phyloP scores from a whole-genome alignment of 202 grass and related monocot species.

The Schoenoplectus tabernaemontani region DNA sequence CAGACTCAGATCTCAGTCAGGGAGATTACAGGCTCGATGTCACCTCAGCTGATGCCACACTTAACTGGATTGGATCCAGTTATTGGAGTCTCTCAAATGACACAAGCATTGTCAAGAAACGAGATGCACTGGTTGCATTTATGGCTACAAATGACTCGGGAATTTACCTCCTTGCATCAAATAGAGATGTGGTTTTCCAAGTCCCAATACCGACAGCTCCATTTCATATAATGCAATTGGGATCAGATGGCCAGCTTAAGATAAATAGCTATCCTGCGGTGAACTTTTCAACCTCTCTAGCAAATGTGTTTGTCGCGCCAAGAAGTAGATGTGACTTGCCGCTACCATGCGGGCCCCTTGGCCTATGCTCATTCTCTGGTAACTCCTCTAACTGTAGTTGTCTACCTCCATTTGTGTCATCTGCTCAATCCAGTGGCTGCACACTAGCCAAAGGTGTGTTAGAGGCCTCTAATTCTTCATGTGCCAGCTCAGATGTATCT shows the following conservation, averaged over 20 bases:
- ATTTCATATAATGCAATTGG: conserved; percentile 17
- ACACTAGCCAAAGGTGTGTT: conserved; percentile 37
- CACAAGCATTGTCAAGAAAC: conserved; percentile 37
- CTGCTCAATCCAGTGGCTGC: conserved; percentile 34
- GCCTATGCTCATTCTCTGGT: conserved; percentile 28
- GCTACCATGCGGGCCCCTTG: conserved; percentile 31
- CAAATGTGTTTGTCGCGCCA: conserved; percentile 41
- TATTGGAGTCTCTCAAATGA: conserved; percentile 80
- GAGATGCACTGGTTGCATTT: conserved; percentile 28
- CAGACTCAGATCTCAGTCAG: conserved; percentile 19
- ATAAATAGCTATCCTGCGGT: conserved; percentile 4
- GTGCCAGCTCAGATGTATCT: conserved; percentile 11
- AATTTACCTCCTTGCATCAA: conserved; percentile 32
- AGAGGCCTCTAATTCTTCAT: conserved; percentile 31
- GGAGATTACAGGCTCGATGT: conserved; percentile 44
- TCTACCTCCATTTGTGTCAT: conserved; percentile 36
- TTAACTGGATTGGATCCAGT: conserved; percentile 49
- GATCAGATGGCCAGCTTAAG: background rate
- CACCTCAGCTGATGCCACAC: conserved; percentile 24
- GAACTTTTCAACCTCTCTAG: conserved; percentile 6
- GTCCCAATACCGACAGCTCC: conserved; percentile 14
- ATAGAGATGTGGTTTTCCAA: conserved; percentile 33
- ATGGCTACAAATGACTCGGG: conserved; percentile 53
- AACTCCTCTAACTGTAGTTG: conserved; percentile 63
- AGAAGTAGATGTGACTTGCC: conserved; percentile 55